Evolutionary conservation across 352 stramenopile species (phyloP), one percentile per base, ranked within the genome.

Genomic region (Pythium grandisporangium): DNA sequence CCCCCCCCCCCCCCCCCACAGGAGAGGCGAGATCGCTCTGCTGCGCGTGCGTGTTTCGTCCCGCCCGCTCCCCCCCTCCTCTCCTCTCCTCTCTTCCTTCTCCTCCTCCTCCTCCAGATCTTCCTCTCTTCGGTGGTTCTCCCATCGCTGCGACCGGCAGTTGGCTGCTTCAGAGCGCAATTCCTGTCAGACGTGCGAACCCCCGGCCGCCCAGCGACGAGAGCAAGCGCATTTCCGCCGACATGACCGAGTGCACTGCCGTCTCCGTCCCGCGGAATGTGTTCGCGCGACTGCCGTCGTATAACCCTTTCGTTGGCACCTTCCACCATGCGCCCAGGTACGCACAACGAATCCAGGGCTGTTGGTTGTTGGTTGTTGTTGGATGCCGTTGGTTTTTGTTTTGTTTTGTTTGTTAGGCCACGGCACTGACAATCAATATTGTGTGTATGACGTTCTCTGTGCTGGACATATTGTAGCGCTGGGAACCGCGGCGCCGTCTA

Each of bases 241-340:
- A n/a, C 22, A 72, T 68, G 45, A 47, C 37, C 30, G 63, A 70
- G 27, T 70, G 60, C 58, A 48, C 49, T 5, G 57, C 75, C 30
- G 30, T 79, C 27, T 8, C 27, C 37, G 44, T 66, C 22, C 48
- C 71, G 42, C 70, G 61, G 54, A 80, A 80, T 45, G 75, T 93
- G 45, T 93, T 89, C 53, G 81, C 79, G 34, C 72, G 79, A 22
- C 62, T 94, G 42, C 80, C 81, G 29, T 78, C 78, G 27, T 91
- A 92, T 57, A 94, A 94, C 58, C 81, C 81, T 39, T 94, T 88
- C 37, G 77, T 94, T 24, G 81, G 81, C 62, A 93, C 80, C 19
- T 94, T 94, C 58, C 81, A 94, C 48, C 79, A 94, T 53, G 81
- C 81, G n/a, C 81, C 81, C 29, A 93, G 76, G 76, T 89, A 55